These are phyloP conservation scores for Acacia pycnantha DNA, from an alignment of 331 rosid genomes.

Conservation along the genomic window DNA sequence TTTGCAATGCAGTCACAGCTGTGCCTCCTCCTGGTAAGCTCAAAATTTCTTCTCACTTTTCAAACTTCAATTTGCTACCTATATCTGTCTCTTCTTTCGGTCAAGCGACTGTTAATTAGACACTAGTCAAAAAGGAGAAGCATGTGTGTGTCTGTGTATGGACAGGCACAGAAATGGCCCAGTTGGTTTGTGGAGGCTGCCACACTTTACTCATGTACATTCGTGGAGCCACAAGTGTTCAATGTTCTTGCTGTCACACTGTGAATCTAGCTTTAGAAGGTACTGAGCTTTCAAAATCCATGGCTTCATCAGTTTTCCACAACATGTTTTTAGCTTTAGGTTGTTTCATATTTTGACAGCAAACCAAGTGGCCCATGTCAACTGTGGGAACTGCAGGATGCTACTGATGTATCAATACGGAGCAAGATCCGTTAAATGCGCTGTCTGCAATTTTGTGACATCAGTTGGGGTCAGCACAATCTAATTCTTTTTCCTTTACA, in stretches of 20 bases:
- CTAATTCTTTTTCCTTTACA: background rate
- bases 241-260: slow-evolving; percentile 95
- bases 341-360: slow-evolving; percentile 50
- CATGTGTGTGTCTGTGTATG: background rate
- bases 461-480: slow-evolving; percentile 73
- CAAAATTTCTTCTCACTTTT: background rate
- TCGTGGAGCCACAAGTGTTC: slow-evolving; percentile 87
- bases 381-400: slow-evolving; percentile 91
- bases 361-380: slow-evolving; percentile 93
- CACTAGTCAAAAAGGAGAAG: background rate
- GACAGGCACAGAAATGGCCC: slow-evolving; percentile 87
- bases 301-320: background rate
- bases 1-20: slow-evolving; percentile 88
- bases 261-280: slow-evolving; percentile 92
- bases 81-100: background rate
- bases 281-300: slow-evolving; percentile 16
- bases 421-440: slow-evolving; percentile 85
- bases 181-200: slow-evolving; percentile 88
- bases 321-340: background rate
- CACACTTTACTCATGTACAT: slow-evolving; percentile 92
- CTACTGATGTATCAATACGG: slow-evolving; percentile 86
- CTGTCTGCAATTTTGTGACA: slow-evolving; percentile 87
- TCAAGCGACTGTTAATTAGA: slow-evolving; percentile 9
- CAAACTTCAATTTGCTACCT: slow-evolving; percentile 14
- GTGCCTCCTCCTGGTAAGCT: slow-evolving; percentile 85